These are phyloP conservation scores for Diaporthe eres DNA, from an alignment of 2,329 filamentous ascomycete genomes.

Conservation along the genomic window DNA sequence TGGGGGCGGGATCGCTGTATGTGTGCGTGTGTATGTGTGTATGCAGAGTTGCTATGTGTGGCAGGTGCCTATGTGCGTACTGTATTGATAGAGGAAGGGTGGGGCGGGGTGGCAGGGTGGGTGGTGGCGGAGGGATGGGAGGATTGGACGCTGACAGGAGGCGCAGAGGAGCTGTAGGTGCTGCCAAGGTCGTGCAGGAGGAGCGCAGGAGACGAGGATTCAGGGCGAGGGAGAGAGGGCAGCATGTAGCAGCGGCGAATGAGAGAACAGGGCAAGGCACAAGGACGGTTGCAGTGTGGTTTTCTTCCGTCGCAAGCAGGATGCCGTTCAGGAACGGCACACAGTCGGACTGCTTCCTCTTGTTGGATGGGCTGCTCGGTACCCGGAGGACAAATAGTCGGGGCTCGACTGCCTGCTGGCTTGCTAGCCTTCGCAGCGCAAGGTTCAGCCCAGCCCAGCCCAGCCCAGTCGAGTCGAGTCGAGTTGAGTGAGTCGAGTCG, in stretches of 20 bases:
- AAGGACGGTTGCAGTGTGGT: constrained; percentile 30
- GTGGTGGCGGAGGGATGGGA: constrained; percentile 30
- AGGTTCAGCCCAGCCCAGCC: constrained; percentile 1
- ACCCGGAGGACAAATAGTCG: neutral
- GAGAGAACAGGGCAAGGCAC: neutral
- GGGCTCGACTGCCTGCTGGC: neutral
- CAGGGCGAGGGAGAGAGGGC: neutral
- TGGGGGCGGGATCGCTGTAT: constrained; percentile 6
- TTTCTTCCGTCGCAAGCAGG: constrained; percentile 32
- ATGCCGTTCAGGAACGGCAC: constrained; percentile 23
- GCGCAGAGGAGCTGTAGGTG: constrained; percentile 24
- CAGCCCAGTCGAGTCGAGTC: neutral
- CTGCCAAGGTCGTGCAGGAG: neutral
- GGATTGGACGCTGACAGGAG: constrained; percentile 23
- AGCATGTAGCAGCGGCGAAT: constrained; percentile 11
- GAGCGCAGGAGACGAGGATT: constrained; percentile 9
- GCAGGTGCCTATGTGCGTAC: neutral
- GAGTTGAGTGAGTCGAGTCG: neutral
- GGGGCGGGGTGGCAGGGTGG: constrained; percentile 8
- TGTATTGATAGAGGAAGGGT: neutral
- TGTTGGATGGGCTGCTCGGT: constrained; percentile 15
- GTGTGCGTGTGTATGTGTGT: neutral
- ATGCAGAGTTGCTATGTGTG: neutral
- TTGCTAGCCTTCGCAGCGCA: neutral
- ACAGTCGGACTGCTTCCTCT: neutral